A percentile compares a stretch with the other conserved stretches of the same genome.
Evolutionary conservation across 1,139 yeast genomes (phyloP).

Genomic region (Geotrichum histeridarum): DNA sequence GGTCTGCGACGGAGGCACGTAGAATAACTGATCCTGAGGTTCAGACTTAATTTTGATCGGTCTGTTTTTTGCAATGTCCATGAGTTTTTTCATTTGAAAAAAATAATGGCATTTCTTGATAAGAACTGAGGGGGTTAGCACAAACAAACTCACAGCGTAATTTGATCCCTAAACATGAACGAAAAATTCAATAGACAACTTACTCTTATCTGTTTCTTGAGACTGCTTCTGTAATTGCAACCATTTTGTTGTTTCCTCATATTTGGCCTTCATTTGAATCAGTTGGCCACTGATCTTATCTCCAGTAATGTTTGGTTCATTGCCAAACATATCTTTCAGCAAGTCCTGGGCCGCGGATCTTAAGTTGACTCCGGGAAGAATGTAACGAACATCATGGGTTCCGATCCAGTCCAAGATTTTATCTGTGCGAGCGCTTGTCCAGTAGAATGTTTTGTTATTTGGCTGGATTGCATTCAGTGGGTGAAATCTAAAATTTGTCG

Average conservation of each 20-base stretch:
- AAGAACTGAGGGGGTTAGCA: background rate
- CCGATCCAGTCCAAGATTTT: conserved; percentile 7
- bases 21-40: background rate
- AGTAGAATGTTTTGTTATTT: background rate
- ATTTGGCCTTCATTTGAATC: background rate
- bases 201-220: conserved; percentile 7
- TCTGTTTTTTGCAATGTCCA: background rate
- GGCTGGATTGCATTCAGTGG: too few species aligned
- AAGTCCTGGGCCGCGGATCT: background rate
- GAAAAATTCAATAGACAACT: background rate
- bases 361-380: background rate
- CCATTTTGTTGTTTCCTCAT: conserved; percentile 6
- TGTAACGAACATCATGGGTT: background rate
- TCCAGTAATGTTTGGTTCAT: background rate
- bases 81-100: background rate
- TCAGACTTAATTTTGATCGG: background rate
- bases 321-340: background rate
- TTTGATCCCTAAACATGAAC: background rate
- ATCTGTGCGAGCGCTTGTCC: background rate
- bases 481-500: too few species aligned
- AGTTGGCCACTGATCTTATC: background rate
- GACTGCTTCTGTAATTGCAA: background rate
- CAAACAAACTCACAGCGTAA: background rate
- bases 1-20: conserved; percentile 5
- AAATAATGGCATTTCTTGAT: background rate